Percentiles rank a stretch among this genome's conserved stretches.
phyloP scores from a whole-genome alignment of 2,329 filamentous ascomycete species.

The Pyricularia grisea region DNA sequence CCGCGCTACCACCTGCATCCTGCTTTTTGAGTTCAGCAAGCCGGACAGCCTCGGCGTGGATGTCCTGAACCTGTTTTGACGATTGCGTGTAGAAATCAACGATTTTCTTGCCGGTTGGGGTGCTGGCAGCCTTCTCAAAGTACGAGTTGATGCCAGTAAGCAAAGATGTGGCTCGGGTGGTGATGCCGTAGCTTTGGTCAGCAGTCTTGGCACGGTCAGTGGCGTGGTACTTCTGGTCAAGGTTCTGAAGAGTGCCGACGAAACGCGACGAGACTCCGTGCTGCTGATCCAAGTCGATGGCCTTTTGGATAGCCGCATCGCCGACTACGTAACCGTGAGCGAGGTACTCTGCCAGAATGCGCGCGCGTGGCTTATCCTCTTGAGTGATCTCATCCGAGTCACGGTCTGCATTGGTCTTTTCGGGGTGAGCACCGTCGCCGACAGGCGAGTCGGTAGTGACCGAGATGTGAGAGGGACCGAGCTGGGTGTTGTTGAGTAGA shows the following conservation, averaged over 20 bases:
- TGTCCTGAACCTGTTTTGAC: constrained; percentile 85
- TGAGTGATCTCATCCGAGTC: constrained; percentile 69
- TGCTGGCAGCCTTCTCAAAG: constrained; percentile 87
- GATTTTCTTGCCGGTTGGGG: constrained; percentile 80
- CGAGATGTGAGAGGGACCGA: constrained; percentile 76
- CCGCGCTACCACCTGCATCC: constrained; percentile 47
- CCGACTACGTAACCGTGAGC: constrained; percentile 87
- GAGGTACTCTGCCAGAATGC: constrained; percentile 93
- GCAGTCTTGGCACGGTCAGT: constrained; percentile 76
- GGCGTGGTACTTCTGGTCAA: constrained; percentile 82
- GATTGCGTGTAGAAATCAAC: constrained; percentile 79
- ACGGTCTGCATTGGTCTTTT: constrained; percentile 40
- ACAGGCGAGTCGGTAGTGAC: constrained; percentile 55
- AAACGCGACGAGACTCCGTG: constrained; percentile 81
- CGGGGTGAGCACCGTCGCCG: constrained; percentile 47
- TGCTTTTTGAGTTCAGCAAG: constrained; percentile 80
- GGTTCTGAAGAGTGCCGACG: constrained; percentile 61
- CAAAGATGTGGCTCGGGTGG: constrained; percentile 57
- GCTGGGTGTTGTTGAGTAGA: constrained; percentile 92
- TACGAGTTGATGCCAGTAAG: constrained; percentile 67
- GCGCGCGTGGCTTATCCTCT: constrained; percentile 91
- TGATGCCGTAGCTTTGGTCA: constrained; percentile 77
- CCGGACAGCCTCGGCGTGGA: constrained; percentile 82
- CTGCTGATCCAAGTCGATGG: constrained; percentile 80
- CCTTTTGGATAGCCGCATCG: constrained; percentile 64